A percentile compares a stretch with the other conserved stretches of the same genome.
Conservation (phyloP, 441 rosid genomes). For the Bocquillonia castaneifolia region DNA sequence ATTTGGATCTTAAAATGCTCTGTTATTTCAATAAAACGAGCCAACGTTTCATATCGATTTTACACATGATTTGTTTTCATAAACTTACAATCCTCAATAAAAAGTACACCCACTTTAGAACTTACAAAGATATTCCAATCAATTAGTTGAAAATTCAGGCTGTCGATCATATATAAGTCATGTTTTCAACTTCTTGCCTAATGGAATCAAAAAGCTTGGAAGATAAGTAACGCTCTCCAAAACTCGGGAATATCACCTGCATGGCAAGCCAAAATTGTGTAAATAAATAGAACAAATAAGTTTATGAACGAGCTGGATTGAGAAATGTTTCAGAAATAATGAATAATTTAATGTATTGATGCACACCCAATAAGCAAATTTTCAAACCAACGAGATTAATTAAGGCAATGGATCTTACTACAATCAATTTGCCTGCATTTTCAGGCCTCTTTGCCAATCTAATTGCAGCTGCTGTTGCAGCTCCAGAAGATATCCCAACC, state of each 20-base stretch:
- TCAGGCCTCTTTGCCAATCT: slow-evolving; percentile 49
- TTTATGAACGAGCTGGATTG: neutral
- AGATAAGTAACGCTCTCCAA: slow-evolving; percentile 56
- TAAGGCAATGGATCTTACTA: slow-evolving; percentile 31
- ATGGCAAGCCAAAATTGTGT: neutral
- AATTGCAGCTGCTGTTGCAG: slow-evolving; percentile 55
- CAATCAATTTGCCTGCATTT: slow-evolving; percentile 50
- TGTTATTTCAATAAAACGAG: no score
- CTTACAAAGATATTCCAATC: neutral
- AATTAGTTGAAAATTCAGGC: neutral
- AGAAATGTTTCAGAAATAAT: no score
- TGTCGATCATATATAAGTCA: slow-evolving; percentile 20
- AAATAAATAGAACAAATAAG: neutral
- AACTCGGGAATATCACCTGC: slow-evolving; percentile 55
- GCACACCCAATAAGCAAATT: neutral
- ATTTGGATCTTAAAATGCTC: no score
- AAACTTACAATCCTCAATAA: no score
- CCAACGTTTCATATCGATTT: no score
- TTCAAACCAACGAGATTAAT: neutral
- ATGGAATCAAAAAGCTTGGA: slow-evolving; percentile 43
- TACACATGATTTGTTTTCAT: no score
- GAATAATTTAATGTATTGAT: neutral
- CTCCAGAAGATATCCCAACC: slow-evolving; percentile 72
- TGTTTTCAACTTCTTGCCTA: slow-evolving; percentile 38
- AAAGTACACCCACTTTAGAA: neutral